phyloP scores from a whole-genome alignment of 179 eudicot genomes.

The Silene noctiflora region DNA sequence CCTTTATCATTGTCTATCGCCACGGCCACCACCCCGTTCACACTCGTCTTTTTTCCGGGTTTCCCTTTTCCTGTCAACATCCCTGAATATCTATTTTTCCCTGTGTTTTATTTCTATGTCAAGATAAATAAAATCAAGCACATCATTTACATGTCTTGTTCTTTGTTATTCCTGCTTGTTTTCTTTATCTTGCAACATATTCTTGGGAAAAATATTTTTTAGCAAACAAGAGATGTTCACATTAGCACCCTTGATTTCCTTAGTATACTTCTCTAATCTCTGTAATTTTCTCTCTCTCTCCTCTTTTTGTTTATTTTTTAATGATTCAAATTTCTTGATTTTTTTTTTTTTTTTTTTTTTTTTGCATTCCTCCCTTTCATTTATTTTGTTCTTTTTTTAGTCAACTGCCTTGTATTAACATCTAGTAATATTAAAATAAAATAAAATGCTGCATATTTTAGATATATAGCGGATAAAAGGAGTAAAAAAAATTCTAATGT shows the following conservation, averaged over 20 bases:
- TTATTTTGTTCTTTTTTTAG: constrained; percentile 26
- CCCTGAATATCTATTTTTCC: constrained; percentile 10
- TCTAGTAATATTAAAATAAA: constrained; percentile 7
- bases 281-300: background rate
- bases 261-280: background rate
- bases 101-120: constrained; percentile 1
- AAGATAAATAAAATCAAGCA: background rate
- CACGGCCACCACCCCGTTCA: constrained; percentile 77
- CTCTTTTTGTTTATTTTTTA: background rate
- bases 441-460: background rate
- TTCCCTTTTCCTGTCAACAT: constrained; percentile 44
- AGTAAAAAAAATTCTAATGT: too few species aligned
- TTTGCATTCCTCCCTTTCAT: constrained; percentile 31
- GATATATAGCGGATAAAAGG: too few species aligned
- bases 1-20: constrained; percentile 79
- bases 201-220: background rate
- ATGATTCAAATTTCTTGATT: constrained; percentile 10
- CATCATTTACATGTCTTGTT: background rate
- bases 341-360: background rate
- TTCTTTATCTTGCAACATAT: background rate
- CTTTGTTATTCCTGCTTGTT: constrained; percentile 4
- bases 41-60: constrained; percentile 28
- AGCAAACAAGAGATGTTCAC: constrained; percentile 7
- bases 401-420: constrained; percentile 16
- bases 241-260: constrained; percentile 11